Evolutionary conservation across 306 rosid species (phyloP), one percentile per base, ranked within the genome.

Genomic region (Citrullus mucosospermus): DNA sequence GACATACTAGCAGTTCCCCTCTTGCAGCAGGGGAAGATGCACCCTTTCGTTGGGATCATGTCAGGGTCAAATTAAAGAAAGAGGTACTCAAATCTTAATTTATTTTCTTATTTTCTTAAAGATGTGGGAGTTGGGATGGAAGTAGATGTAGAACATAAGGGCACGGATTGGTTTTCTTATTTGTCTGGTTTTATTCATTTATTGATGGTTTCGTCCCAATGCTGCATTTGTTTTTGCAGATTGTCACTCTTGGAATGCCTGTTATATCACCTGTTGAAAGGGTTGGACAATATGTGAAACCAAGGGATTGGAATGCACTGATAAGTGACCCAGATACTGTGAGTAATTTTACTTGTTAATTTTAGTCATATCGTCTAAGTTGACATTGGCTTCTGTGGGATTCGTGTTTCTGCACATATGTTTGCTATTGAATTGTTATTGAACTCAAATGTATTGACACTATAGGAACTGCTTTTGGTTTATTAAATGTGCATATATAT

Each of bases 21-120:
- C 97, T 92, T 81, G 95, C 98, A 10, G 95, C 97, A 0, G 96
- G 96, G 81, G 97, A 95, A 79, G 97, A 92, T 78, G 88, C 82
- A 3, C 98, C 98, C 66, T 95, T 95, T 70, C 84, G 97, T 68
- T 95, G 97, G 98, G 97, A 95, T 81, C 96, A 95, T 80, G 97
- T 95, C 85, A 88, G 98, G 84, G 95, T 95, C 87, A 95, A 92
- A 85, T 81, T 95, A 90, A 95, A 94, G 89, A 94, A 92, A 81
- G 98, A 95, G 95, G 97, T 95, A 74, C 18, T 9, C 39, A 15
- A 51, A 51, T 22, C 9, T 57, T 39, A 22, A 22, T 72, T 56
- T 28, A 9, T 83, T 75, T 74, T 30, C 13, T 20, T 32, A 15
- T 53, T 60, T 14, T n/a, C 61, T 13, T 16, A 72, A 59, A 57